These are phyloP conservation scores for Crucibulum parvulum DNA, from an alignment of 1,284 basidiomycete species.

Conservation along the genomic window DNA sequence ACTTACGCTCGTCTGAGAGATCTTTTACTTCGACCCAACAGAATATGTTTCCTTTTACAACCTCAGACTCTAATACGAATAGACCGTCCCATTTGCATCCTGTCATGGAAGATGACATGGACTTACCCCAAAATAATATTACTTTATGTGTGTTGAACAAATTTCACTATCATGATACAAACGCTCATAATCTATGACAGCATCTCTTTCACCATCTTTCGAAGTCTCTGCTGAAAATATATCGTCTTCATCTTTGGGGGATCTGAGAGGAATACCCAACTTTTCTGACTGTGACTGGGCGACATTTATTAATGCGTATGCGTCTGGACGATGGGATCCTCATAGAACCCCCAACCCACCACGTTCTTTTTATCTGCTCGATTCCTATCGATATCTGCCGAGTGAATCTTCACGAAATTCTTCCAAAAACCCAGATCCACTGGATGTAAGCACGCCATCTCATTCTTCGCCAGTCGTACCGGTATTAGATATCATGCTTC, in stretches of 20 bases:
- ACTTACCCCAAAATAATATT: not conserved
- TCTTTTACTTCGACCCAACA: not conserved
- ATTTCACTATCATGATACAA: not conserved
- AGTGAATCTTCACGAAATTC: constrained; percentile 6
- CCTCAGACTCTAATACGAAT: not conserved
- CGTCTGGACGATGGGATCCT: constrained; percentile 83
- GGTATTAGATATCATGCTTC: constrained; percentile 6
- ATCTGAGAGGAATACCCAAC: constrained; percentile 12
- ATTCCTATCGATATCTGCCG: constrained; percentile 13
- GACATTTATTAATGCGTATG: constrained; percentile 79
- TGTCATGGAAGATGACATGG: constrained; percentile 26
- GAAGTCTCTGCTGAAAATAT: constrained; percentile 11
- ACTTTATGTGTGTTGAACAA: no score
- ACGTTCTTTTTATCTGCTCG: constrained; percentile 29
- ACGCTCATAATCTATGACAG: not conserved
- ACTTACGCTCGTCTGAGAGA: not conserved
- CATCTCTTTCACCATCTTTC: constrained; percentile 17
- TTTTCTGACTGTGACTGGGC: constrained; percentile 70
- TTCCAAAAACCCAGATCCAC: not conserved
- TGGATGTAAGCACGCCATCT: not conserved
- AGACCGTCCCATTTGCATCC: constrained; percentile 20
- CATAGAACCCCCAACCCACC: constrained; percentile 77
- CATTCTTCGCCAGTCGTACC: not conserved
- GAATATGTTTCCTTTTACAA: not conserved
- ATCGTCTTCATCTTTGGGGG: constrained; percentile 2